phyloP scores from a whole-genome alignment of 148 eudicot species.

The Salicornia ramosissima region DNA sequence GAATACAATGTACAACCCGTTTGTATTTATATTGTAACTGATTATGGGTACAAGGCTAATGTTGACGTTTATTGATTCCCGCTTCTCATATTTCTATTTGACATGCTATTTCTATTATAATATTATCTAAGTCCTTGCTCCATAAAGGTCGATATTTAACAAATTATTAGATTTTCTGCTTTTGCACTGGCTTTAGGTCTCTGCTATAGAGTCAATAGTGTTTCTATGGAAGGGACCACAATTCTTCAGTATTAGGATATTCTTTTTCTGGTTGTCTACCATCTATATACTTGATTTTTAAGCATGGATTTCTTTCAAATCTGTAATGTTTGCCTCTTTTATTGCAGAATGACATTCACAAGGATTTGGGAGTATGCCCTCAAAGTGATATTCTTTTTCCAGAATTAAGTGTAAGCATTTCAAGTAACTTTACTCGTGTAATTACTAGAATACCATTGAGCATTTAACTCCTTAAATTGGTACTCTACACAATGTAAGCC shows the following conservation, averaged over 20 bases:
- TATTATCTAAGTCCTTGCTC: not conserved
- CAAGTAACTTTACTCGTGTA: slow-evolving; percentile 3
- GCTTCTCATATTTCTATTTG: not conserved
- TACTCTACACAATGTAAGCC: not conserved
- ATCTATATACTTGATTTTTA: not conserved
- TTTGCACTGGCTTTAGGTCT: not conserved
- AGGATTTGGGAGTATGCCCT: slow-evolving; percentile 96
- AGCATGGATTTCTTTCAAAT: not conserved
- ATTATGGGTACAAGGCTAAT: not conserved
- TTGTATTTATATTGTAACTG: not conserved
- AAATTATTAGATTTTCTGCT: too few species aligned
- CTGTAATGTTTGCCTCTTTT: slow-evolving; percentile 7
- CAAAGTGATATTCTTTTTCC: slow-evolving; percentile 95
- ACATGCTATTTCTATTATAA: too few species aligned
- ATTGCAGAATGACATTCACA: slow-evolving; percentile 79
- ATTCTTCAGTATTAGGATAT: not conserved
- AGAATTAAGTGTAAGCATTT: slow-evolving; percentile 73
- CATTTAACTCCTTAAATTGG: not conserved
- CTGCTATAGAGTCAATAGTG: not conserved
- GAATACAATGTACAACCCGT: not conserved
- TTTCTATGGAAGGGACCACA: not conserved
- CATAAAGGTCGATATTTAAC: not conserved
- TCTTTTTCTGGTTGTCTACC: not conserved
- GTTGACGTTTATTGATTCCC: not conserved
- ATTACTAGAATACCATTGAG: not conserved